These are phyloP conservation scores for Paramecium caudatum DNA, from an alignment of 73 alveolate species.

Conservation along the genomic window DNA sequence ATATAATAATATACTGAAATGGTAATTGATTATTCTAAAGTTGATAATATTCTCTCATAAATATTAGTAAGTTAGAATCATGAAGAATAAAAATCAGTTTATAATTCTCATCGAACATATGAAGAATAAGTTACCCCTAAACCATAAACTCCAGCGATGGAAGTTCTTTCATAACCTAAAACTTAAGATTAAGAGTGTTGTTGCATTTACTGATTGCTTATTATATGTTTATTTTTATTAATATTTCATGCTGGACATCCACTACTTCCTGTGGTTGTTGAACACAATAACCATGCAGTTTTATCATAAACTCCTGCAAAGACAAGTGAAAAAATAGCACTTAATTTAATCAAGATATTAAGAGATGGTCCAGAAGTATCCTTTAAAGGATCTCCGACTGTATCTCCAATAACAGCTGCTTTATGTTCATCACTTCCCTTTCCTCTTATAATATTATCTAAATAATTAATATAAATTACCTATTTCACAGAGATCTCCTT, in stretches of 20 bases:
- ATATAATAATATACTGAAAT: slow-evolving; percentile 18
- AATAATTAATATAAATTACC: neutral
- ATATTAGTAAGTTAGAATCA: neutral
- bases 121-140: too few relatives aligned
- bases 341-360: slow-evolving; percentile 90
- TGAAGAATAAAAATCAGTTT: slow-evolving; percentile 79
- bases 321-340: slow-evolving; percentile 91
- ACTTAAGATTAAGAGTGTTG: neutral
- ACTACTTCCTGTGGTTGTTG: slow-evolving; percentile 48
- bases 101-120: slow-evolving; percentile 99
- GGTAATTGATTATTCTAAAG: neutral
- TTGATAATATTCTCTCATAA: neutral
- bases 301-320: slow-evolving; percentile 86
- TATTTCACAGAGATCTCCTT: slow-evolving; percentile 62
- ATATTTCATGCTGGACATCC: slow-evolving; percentile 73
- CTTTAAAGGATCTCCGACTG: slow-evolving; percentile 95
- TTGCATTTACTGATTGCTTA: too few relatives aligned
- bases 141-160: slow-evolving; percentile 95
- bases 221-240: too few relatives aligned
- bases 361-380: slow-evolving; percentile 94
- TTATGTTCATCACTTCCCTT: slow-evolving; percentile 94
- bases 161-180: too few relatives aligned
- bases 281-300: slow-evolving; percentile 71
- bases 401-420: slow-evolving; percentile 96
- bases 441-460: slow-evolving; percentile 77